Conservation (phyloP, 2,329 filamentous ascomycete genomes). For the Hymenoscyphus fructigenus region DNA sequence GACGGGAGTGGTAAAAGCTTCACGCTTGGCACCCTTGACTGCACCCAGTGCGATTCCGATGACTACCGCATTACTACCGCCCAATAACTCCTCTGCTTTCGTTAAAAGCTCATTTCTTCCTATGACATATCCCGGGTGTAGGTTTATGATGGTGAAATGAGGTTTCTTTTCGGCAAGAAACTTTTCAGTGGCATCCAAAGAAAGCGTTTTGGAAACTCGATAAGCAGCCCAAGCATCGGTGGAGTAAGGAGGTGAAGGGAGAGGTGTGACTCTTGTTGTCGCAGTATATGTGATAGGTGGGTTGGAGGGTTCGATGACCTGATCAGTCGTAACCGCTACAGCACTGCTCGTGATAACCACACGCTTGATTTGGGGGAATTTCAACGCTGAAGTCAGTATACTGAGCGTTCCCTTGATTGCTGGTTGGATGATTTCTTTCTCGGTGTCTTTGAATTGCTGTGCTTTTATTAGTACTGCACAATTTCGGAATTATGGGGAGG, state of each 20-base stretch:
- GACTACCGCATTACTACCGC: conserved; percentile 10
- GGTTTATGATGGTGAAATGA: conserved; percentile 20
- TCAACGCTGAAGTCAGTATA: conserved; percentile 16
- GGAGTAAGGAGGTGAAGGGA: conserved; percentile 14
- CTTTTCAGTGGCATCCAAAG: conserved; percentile 27
- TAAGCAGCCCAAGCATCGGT: conserved; percentile 30
- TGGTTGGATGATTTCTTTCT: conserved; percentile 19
- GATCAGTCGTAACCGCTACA: conserved; percentile 20
- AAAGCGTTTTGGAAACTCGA: conserved; percentile 29
- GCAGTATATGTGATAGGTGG: conserved; percentile 7
- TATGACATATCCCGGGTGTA: conserved; percentile 21
- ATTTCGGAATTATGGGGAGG: background rate
- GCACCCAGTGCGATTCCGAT: conserved; percentile 5
- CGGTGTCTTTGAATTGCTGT: conserved; percentile 10
- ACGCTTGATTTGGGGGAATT: conserved; percentile 13
- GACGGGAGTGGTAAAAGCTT: conserved; percentile 10
- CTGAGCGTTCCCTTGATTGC: conserved; percentile 17
- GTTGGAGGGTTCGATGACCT: background rate
- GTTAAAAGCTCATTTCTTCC: conserved; percentile 17
- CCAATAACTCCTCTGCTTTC: background rate
- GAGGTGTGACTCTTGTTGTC: conserved; percentile 7
- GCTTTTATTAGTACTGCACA: background rate
- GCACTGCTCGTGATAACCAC: conserved; percentile 22
- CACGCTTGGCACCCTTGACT: background rate
- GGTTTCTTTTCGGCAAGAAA: conserved; percentile 26